phyloP scores from a whole-genome alignment of 805 yeast species.

The Candida orba region DNA sequence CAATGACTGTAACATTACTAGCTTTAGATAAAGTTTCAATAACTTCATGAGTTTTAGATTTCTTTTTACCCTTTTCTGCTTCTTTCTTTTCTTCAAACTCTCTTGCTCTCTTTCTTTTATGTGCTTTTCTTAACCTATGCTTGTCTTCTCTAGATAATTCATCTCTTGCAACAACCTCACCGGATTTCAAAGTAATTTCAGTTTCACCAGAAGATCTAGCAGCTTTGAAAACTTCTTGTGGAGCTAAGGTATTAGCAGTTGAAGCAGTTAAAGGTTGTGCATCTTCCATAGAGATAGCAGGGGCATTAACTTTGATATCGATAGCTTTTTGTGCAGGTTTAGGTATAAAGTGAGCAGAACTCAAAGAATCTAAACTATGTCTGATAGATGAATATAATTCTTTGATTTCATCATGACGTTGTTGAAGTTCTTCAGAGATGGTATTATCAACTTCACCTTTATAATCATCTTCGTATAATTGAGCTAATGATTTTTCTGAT shows the following conservation, averaged over 20 bases:
- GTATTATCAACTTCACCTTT: conserved; percentile 38
- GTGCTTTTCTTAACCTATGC: conserved; percentile 79
- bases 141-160: conserved; percentile 82
- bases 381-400: conserved; percentile 54
- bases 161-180: conserved; percentile 71
- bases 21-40: conserved; percentile 65
- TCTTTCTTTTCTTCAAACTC: conserved; percentile 31
- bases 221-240: conserved; percentile 79
- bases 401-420: conserved; percentile 72
- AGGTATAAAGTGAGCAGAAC: conserved; percentile 94
- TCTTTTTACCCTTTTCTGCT: conserved; percentile 28
- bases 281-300: conserved; percentile 88
- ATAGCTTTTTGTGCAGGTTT: conserved; percentile 76
- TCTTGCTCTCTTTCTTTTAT: conserved; percentile 72
- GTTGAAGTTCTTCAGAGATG: conserved; percentile 56
- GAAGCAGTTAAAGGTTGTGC: conserved; percentile 88
- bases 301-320: conserved; percentile 75
- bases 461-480: conserved; percentile 83
- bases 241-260: conserved; percentile 72
- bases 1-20: conserved; percentile 73
- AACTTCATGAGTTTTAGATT: conserved; percentile 53
- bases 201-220: conserved; percentile 39
- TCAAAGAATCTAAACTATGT: conserved; percentile 75
- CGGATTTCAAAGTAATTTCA: conserved; percentile 68
- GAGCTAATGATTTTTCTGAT: conserved; percentile 83